Evolutionary conservation across 345 rosid genomes (phyloP).

Genomic region (Clausena lansium): DNA sequence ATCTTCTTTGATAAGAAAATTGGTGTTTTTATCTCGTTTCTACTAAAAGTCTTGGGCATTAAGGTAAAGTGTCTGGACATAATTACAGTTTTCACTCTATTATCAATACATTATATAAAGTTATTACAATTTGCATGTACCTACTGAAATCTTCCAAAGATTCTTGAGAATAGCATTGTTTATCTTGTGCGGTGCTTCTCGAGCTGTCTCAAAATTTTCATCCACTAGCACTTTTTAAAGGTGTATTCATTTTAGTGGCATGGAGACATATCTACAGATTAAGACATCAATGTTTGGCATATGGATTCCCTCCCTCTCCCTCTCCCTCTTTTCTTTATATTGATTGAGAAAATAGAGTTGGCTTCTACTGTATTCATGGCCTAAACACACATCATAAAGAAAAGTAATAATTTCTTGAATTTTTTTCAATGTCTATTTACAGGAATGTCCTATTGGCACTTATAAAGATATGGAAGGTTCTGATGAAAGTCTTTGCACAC

Average conservation of each 20-base stretch:
- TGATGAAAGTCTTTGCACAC: constrained; percentile 72
- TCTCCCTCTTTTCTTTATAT: neutral
- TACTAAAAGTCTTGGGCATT: neutral
- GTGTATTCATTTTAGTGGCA: neutral
- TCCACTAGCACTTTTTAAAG: neutral
- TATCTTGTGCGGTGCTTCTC: neutral
- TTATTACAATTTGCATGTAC: neutral
- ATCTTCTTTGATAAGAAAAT: neutral
- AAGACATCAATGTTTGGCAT: neutral
- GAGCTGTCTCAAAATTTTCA: neutral
- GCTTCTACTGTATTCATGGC: neutral
- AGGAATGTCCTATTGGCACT: constrained; percentile 99
- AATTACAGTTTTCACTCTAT: neutral
- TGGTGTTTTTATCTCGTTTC: neutral
- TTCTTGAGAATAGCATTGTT: neutral
- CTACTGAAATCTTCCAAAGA: neutral
- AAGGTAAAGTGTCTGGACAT: neutral
- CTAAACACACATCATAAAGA: neutral
- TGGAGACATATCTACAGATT: neutral
- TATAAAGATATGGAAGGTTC: constrained; percentile 88
- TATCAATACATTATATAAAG: neutral
- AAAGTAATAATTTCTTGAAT: neutral
- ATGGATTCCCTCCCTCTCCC: neutral
- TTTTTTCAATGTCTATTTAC: constrained; percentile 19
- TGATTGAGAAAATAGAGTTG: neutral